These are phyloP conservation scores for Strobilomyces dryophilus DNA, from an alignment of 768 basidiomycete species.

Conservation along the genomic window DNA sequence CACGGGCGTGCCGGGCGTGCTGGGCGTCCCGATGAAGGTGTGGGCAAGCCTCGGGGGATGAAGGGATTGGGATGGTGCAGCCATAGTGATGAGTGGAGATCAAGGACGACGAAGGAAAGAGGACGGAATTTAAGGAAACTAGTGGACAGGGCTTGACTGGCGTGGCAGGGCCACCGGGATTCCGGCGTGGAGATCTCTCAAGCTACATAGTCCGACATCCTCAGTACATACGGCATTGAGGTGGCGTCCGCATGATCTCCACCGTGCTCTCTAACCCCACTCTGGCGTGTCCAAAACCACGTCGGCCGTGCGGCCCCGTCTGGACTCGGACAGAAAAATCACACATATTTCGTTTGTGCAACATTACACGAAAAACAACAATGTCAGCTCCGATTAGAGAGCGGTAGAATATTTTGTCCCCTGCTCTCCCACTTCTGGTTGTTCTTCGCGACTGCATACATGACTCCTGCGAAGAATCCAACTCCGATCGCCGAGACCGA, in stretches of 20 bases:
- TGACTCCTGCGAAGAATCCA: constrained; percentile 88
- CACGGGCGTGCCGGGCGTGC: constrained; percentile 78
- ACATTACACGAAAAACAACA: not conserved
- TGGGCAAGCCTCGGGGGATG: constrained; percentile 72
- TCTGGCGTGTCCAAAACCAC: constrained; percentile 1
- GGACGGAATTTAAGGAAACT: not conserved
- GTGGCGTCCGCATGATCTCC: constrained; percentile 21
- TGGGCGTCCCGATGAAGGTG: constrained; percentile 71
- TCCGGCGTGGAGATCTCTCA: not conserved
- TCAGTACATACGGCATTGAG: constrained; percentile 27
- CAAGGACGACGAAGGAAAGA: constrained; percentile 4
- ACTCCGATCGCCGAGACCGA: constrained; percentile 84
- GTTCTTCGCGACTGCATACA: constrained; percentile 94
- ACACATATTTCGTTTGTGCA: not conserved
- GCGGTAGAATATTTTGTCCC: constrained; percentile 58
- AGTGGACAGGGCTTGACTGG: not conserved
- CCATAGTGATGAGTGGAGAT: constrained; percentile 22
- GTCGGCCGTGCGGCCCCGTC: not conserved
- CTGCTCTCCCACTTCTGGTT: constrained; percentile 76
- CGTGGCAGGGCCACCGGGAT: not conserved
- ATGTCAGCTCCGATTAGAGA: constrained; percentile 49
- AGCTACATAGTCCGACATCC: not conserved
- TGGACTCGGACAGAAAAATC: not conserved
- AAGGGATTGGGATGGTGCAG: constrained; percentile 35
- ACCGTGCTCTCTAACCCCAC: not conserved